Base-by-base conservation (phyloP, 1,139 yeast species). In the Spathaspora sp. region DNA sequence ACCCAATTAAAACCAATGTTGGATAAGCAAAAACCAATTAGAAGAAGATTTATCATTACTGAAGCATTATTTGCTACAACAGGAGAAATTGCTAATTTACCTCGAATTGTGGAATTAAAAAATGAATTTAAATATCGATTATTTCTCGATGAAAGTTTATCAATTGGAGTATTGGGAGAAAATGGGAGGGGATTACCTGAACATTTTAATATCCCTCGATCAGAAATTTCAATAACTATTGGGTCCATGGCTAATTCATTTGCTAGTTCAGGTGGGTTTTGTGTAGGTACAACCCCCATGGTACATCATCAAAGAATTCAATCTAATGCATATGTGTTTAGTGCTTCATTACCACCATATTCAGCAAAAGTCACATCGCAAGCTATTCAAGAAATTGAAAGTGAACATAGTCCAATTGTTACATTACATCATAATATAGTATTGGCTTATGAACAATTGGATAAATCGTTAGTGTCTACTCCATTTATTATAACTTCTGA, bases 271-370 rank as follows among this genome's bases (percentile, higher is more conserved):
- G 99, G 99, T 52, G 99, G 97, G 0, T 93, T 89, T 66, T 93
- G 96, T 62, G 89, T 89, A 23, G 99, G 98, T 49, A 86, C 81
- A 38, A 68, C 71, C 37, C 85, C 86, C 48, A 89, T 93, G 91
- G 82, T 91, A 39, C 87, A 85, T 56, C 97, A 93, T 67, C 99
- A 95, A 74, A 83, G 54, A 49, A 53, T 53, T 18, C 88, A 90
- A 27, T 88, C 96, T 8, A 76, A 79, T 55, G 97, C 97, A 2
- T 93, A 89, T 61, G 95, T 95, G 50, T 93, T 89, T 62, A 86
- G 96, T 61, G 99, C 99, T 8, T 82, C 97, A 2, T 79, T 93
- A 63, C 98, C 99, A 11, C 95, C 98, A 15, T 91, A 87, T 65
- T 80, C 90, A 42, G 96, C 96, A 1, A 80, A 76, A 48, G 84